phyloP scores from a whole-genome alignment of 2,329 filamentous ascomycete species.

The Xylariaceae sp. region DNA sequence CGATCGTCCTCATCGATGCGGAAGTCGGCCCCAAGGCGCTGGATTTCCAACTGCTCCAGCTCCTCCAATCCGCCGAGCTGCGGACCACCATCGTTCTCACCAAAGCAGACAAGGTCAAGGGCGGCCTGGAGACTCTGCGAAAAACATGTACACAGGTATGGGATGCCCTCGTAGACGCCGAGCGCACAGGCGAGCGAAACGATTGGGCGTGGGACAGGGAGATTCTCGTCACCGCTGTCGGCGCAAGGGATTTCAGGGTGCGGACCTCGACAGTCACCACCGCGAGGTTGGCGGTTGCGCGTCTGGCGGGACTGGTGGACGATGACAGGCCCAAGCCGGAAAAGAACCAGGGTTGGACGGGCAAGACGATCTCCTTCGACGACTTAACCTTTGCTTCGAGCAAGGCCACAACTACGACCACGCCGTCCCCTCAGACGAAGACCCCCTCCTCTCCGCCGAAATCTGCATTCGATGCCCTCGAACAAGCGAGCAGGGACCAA shows the following conservation, averaged over 20 bases:
- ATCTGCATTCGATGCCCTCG: constrained; percentile 8
- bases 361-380: constrained; percentile 32
- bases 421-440: too few species aligned
- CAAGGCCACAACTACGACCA: neutral
- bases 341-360: constrained; percentile 32
- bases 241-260: constrained; percentile 19
- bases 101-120: constrained; percentile 49
- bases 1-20: constrained; percentile 49
- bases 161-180: constrained; percentile 21
- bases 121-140: constrained; percentile 19
- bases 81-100: constrained; percentile 50
- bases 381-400: constrained; percentile 23
- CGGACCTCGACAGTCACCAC: constrained; percentile 18
- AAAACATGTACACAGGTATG: constrained; percentile 22
- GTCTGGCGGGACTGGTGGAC: constrained; percentile 23
- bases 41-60: constrained; percentile 43
- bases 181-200: constrained; percentile 12
- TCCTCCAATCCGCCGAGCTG: constrained; percentile 41
- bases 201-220: constrained; percentile 26
- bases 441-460: neutral
- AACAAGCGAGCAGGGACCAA: constrained; percentile 7
- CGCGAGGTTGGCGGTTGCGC: constrained; percentile 26
- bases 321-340: constrained; percentile 21
- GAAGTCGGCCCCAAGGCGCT: constrained; percentile 46
- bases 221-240: constrained; percentile 27